A percentile compares a stretch with the other conserved stretches of the same genome.
Conservation (phyloP, 495 filamentous ascomycete genomes). For the Penicillium crystallinum region DNA sequence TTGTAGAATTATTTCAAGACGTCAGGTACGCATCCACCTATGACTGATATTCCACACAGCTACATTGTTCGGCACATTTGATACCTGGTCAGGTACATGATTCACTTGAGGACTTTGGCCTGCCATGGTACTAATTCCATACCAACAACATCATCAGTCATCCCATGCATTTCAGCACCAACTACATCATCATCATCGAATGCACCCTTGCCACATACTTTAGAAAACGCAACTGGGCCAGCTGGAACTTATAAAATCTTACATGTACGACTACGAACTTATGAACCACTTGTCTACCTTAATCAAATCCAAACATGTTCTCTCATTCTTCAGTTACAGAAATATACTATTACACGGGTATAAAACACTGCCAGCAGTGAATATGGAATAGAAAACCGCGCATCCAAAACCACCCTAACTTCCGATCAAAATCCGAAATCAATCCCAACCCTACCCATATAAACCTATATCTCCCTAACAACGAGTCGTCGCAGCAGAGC, state of each 20-base stretch:
- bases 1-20: too few relatives aligned
- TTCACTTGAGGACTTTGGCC: background rate
- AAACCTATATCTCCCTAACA: conserved; percentile 1
- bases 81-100: background rate
- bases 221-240: background rate
- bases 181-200: background rate
- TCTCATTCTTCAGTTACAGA: conserved; percentile 1
- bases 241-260: background rate
- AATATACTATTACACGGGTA: conserved; percentile 22
- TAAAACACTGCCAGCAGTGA: conserved; percentile 7
- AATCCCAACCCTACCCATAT: background rate
- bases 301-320: background rate
- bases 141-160: background rate
- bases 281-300: background rate
- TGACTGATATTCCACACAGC: background rate
- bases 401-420: background rate
- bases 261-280: conserved; percentile 1
- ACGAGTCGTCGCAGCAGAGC: conserved; percentile 10
- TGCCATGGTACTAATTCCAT: background rate
- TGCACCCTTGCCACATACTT: background rate
- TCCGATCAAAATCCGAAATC: background rate
- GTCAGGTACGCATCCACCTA: background rate
- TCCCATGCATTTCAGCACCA: background rate
- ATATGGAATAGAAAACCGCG: background rate
- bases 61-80: background rate